Percentiles rank a stretch among this genome's conserved stretches.
Evolutionary conservation across 2,329 filamentous ascomycete species (phyloP).

Genomic region (Trematosphaeria pertusa): DNA sequence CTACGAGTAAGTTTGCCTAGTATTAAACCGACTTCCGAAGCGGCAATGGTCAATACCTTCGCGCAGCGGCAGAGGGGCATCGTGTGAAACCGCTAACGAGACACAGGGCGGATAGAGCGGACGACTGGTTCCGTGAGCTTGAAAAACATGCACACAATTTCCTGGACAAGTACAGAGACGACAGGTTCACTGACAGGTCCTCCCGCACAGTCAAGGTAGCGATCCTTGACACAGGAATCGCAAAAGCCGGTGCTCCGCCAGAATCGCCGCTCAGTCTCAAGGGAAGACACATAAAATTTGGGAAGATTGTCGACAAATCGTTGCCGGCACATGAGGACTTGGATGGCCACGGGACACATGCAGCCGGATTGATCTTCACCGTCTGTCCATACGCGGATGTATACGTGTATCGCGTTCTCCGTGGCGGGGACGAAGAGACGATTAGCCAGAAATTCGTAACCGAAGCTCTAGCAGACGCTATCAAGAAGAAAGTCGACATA

Average conservation of each 20-base stretch:
- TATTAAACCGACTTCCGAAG: no score
- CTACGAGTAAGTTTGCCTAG: no score
- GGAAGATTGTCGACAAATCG: not conserved
- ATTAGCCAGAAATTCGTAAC: conserved; percentile 7
- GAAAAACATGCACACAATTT: not conserved
- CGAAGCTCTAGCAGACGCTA: conserved; percentile 18
- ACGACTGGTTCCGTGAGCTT: conserved; percentile 8
- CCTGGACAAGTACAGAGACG: conserved; percentile 6
- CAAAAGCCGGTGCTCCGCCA: not conserved
- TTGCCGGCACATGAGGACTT: conserved; percentile 1
- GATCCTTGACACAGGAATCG: conserved; percentile 12
- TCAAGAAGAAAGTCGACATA: conserved; percentile 19
- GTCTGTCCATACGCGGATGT: conserved; percentile 19
- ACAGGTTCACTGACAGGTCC: not conserved
- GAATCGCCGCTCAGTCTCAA: not conserved
- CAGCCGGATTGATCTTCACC: conserved; percentile 12
- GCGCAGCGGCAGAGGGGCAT: no score
- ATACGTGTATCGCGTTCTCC: conserved; percentile 18
- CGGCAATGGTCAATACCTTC: no score
- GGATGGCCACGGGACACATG: conserved; percentile 22
- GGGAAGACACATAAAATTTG: not conserved
- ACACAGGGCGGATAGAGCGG: not conserved
- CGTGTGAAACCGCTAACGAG: no score
- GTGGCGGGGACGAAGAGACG: not conserved
- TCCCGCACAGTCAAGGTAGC: conserved; percentile 8